These are phyloP conservation scores for Phlebiopsis flavidoalba DNA, from an alignment of 768 basidiomycete genomes.

Conservation along the genomic window DNA sequence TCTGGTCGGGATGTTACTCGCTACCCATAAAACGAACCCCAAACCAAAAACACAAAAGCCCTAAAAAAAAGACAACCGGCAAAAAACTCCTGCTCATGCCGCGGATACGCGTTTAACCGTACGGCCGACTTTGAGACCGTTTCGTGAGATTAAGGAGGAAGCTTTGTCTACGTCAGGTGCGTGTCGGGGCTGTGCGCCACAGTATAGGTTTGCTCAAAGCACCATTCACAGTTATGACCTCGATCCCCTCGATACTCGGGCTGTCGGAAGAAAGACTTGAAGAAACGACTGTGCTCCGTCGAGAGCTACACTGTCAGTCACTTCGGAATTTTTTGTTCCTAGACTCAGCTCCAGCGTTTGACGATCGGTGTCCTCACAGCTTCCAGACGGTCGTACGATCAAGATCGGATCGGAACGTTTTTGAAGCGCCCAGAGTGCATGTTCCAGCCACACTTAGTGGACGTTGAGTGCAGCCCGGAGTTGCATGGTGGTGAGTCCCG, in stretches of 20 bases:
- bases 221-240: conserved; percentile 73
- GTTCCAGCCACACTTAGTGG: conserved; percentile 99
- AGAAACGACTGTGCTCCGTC: conserved; percentile 93
- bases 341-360: neutral
- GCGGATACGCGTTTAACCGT: conserved; percentile 99
- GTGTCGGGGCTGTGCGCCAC: conserved; percentile 15
- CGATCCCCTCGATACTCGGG: conserved; percentile 89
- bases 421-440: conserved; percentile 99
- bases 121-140: conserved; percentile 99
- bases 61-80: too few species aligned
- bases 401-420: conserved; percentile 98
- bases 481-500: conserved; percentile 69
- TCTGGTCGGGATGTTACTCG: conserved; percentile 97
- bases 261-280: conserved; percentile 97
- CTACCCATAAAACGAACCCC: too few species aligned
- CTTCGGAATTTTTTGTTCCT: neutral
- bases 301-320: conserved; percentile 86
- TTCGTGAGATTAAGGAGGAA: conserved; percentile 98
- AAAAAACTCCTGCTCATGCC: conserved; percentile 96
- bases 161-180: conserved; percentile 93
- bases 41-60: too few species aligned
- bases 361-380: conserved; percentile 35
- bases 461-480: conserved; percentile 94
- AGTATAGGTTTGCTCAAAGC: neutral
- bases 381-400: conserved; percentile 93